Evolutionary conservation across 345 rosid genomes (phyloP), one percentile per base, ranked within the genome.

Genomic region (Acer campestre): DNA sequence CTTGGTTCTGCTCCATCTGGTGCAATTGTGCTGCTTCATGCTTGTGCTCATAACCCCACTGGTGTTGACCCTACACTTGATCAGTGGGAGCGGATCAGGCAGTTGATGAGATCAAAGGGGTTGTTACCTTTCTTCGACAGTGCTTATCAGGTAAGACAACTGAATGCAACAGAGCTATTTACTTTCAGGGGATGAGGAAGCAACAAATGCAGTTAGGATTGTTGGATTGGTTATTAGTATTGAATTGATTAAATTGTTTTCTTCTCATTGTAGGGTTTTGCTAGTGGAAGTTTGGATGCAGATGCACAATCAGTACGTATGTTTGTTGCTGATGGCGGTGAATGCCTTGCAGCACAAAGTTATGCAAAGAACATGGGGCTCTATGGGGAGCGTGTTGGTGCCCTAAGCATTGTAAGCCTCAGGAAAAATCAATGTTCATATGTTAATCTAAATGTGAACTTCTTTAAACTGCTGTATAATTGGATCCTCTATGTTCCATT

Each of bases 41-140:
- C 98, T 18, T 95, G 98, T 87, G 98, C 98, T 69, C 98, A 95
- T 80, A 95, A 95, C 83, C 99, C 99, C 25, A 93, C 98, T 27
- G 99, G 98, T 56, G 95, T 93, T 74, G 99, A 96, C 88, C 97
- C 98, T 70, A 94, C 92, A 75, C 76, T 84, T 86, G 83, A 92
- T 83, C 97, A 96, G 75, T 92, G 98, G 98, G 97, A 90, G 84
- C 90, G 85, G 75, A 93, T 95, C 83, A 85, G 97, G 85, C 80
- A 79, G 85, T 70, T 90, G 85, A 91, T 93, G 63, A 91, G 98
- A 58, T 90, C 94, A 13, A 94, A 88, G 87, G 82, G 86, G 55
- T 81, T 92, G 87, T 68, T 96, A 84, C 98, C 97, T 67, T 96
- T 92, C 87, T 96, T 96, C 85, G 98, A 95, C 40, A 95, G 98